phyloP scores from a whole-genome alignment of 208 protist species.

The Kentomonas sorsogonicus region DNA sequence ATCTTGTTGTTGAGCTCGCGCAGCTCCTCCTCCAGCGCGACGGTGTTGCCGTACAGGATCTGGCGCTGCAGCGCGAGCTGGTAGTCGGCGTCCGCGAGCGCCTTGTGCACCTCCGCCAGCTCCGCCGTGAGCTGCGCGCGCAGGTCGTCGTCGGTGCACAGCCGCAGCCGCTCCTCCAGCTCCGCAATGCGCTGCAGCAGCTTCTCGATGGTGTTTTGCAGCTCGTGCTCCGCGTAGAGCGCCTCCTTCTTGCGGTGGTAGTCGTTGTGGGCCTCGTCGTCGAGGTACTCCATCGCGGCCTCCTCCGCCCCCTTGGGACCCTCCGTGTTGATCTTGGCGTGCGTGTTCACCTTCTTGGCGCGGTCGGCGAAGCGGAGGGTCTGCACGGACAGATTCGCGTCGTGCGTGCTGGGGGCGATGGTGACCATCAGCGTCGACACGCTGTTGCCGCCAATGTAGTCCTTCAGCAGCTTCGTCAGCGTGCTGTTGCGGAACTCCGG shows the following conservation, averaged over 20 bases:
- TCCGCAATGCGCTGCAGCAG: conserved; percentile 54
- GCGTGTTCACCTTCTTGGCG: conserved; percentile 75
- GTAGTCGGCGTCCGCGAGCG: conserved; percentile 49
- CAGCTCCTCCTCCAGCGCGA: conserved; percentile 58
- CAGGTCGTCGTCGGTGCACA: conserved; percentile 47
- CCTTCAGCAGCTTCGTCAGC: conserved; percentile 83
- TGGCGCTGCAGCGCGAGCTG: conserved; percentile 56
- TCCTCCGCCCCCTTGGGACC: conserved; percentile 28
- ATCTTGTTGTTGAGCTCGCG: conserved; percentile 61
- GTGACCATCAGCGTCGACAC: conserved; percentile 79
- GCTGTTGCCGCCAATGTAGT: conserved; percentile 83
- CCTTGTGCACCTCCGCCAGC: conserved; percentile 45
- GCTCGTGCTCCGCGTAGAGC: conserved; percentile 63
- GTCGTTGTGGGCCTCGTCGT: conserved; percentile 42
- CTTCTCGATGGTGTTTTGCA: conserved; percentile 54
- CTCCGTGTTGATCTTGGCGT: conserved; percentile 78
- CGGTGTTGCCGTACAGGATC: conserved; percentile 61
- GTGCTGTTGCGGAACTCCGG: conserved; percentile 81
- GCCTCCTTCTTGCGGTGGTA: conserved; percentile 77
- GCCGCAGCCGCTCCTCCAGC: conserved; percentile 49
- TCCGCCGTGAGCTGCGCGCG: conserved; percentile 51
- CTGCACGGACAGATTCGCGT: conserved; percentile 77
- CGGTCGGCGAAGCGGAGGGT: conserved; percentile 83
- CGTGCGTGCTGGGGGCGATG: conserved; percentile 59
- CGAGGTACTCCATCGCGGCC: conserved; percentile 30